Conservation (phyloP, 2,329 filamentous ascomycete species). For the Aspergillus pseudoterreus region DNA sequence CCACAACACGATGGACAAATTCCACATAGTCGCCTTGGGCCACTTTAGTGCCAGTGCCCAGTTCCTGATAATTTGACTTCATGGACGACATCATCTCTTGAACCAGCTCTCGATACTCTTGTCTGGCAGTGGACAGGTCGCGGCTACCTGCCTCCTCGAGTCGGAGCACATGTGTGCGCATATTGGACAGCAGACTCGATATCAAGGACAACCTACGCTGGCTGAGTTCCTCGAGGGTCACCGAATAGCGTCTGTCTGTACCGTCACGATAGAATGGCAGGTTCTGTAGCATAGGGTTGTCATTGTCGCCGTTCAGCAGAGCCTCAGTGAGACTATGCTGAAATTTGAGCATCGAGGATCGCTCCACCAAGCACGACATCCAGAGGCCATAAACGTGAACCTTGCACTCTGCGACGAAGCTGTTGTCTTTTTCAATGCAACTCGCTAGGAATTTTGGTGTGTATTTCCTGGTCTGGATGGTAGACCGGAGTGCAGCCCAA, state of each 20-base stretch:
- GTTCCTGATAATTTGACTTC: conserved; percentile 58
- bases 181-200: conserved; percentile 56
- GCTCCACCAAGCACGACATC: conserved; percentile 55
- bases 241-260: conserved; percentile 39
- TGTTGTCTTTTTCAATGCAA: conserved; percentile 41
- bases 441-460: conserved; percentile 44
- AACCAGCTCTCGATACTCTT: conserved; percentile 50
- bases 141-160: conserved; percentile 29
- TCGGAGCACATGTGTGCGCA: conserved; percentile 49
- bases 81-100: conserved; percentile 58
- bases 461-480: conserved; percentile 47
- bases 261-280: conserved; percentile 52
- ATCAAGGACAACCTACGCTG: conserved; percentile 54
- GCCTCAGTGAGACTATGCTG: conserved; percentile 56
- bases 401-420: conserved; percentile 44
- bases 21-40: conserved; percentile 54
- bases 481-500: conserved; percentile 45
- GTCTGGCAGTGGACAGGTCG: conserved; percentile 33
- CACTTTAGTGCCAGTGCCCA: conserved; percentile 35
- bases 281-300: conserved; percentile 52
- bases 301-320: conserved; percentile 46
- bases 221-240: conserved; percentile 52
- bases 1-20: conserved; percentile 59
- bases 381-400: conserved; percentile 51
- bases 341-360: conserved; percentile 58